Evolutionary conservation across 1,284 basidiomycete genomes (phyloP), one percentile per base, ranked within the genome.

Genomic region (Flammula alnicola): DNA sequence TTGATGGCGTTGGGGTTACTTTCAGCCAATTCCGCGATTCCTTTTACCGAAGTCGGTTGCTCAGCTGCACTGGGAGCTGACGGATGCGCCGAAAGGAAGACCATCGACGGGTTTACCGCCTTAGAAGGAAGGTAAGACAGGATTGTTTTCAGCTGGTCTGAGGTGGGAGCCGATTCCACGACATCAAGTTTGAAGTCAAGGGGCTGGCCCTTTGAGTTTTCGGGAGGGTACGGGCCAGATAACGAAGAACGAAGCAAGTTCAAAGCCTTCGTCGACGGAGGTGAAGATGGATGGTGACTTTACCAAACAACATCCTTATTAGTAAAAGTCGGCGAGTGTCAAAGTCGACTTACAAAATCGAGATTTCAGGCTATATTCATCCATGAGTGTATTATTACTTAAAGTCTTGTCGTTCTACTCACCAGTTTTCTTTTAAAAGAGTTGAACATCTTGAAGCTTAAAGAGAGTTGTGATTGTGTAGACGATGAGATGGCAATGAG

Each of bases 181-280:
- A 90, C 81, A 47, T 88, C 82, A 14, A 91, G 78, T 51, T 86
- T 77, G 70, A 88, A 90, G 12, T 79, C 67, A 14, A 91, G 78
- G 0, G 88, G 83, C 4, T 72, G 64, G 0, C 72, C 70, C 5
- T 68, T 64, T 1, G 74, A 56, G 14, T 69, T 75, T 5, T 65
- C 66, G 0, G 80, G 72, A 12, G 87, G 86, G 60, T 85, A 90
- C 0, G 86, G 78, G 0, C 65, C 65, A 0, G 83, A 79, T 1
- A 84, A 61, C 0, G 87, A 78, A 0, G 78, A 70, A 3, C 78
- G 78, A 9, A 90, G 73, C 8, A 88, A 66, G 1, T 69, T 71
- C 2, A 90, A 69, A 0, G 86, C 84, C 57, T 78, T 75, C 7
- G 59, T 72, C 0, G 88, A 90, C 0, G 82, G 79, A 0, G 84